A percentile compares a stretch with the other conserved stretches of the same genome.
phyloP scores from a whole-genome alignment of 2,329 filamentous ascomycete species.

The Botryosphaeria dothidea region DNA sequence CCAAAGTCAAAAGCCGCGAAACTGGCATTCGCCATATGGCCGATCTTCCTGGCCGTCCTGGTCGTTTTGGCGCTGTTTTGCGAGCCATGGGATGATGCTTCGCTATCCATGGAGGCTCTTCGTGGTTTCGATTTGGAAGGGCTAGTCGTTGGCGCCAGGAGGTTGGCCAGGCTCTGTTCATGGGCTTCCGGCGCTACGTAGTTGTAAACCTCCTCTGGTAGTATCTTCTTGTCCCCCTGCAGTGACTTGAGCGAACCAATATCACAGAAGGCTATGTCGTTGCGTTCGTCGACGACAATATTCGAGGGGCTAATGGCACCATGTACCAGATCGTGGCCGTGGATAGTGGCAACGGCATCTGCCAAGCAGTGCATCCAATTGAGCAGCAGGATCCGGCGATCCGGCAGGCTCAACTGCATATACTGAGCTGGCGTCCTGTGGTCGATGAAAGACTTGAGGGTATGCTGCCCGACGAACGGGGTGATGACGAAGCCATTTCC shows the following conservation, averaged over 20 bases:
- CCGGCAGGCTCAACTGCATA: slow-evolving; percentile 62
- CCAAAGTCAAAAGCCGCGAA: slow-evolving; percentile 39
- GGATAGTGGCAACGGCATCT: slow-evolving; percentile 68
- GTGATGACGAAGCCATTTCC: slow-evolving; percentile 66
- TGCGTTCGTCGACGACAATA: slow-evolving; percentile 65
- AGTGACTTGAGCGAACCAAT: slow-evolving; percentile 52
- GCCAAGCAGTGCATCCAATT: slow-evolving; percentile 76
- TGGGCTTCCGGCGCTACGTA: slow-evolving; percentile 68
- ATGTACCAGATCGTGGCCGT: slow-evolving; percentile 64
- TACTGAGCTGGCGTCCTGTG: slow-evolving; percentile 61
- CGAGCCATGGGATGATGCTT: slow-evolving; percentile 35
- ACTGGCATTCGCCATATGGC: neutral
- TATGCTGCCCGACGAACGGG: slow-evolving; percentile 66
- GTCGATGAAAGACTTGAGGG: slow-evolving; percentile 66
- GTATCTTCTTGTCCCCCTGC: slow-evolving; percentile 53
- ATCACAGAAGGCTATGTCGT: slow-evolving; percentile 69
- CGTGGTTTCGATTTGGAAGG: slow-evolving; percentile 20
- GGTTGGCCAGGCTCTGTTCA: slow-evolving; percentile 30
- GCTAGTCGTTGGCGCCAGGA: slow-evolving; percentile 23
- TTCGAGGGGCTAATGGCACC: slow-evolving; percentile 71
- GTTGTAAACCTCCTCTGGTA: slow-evolving; percentile 70
- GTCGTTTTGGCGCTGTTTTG: slow-evolving; percentile 32
- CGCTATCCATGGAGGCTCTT: slow-evolving; percentile 36
- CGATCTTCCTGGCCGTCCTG: slow-evolving; percentile 24
- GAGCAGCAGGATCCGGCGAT: slow-evolving; percentile 61